Evolutionary conservation across 805 yeast genomes (phyloP).

Genomic region (Cyberlindnera misumaiensis): DNA sequence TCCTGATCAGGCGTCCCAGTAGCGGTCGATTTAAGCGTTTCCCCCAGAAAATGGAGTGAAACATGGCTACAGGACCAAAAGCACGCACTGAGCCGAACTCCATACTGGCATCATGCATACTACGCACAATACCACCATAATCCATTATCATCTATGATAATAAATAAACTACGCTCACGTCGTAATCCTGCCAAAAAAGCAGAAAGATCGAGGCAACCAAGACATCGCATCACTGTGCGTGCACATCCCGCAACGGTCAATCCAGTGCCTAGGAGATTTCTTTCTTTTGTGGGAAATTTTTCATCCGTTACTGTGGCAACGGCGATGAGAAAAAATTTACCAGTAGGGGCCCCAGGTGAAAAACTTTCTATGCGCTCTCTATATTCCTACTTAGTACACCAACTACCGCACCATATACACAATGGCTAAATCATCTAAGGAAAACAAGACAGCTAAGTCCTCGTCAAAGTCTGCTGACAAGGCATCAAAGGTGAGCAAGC

Average conservation of each 20-base stretch:
- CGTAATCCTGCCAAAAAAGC: too few species aligned
- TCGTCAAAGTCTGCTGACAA: constrained; percentile 13
- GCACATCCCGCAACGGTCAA: too few species aligned
- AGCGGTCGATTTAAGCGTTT: too few species aligned
- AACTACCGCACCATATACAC: neutral
- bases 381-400: neutral
- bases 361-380: neutral
- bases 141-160: too few species aligned
- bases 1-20: too few species aligned
- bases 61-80: too few species aligned
- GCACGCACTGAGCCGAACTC: too few species aligned
- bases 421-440: constrained; percentile 8
- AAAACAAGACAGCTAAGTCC: constrained; percentile 11
- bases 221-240: neutral
- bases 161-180: too few species aligned
- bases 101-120: too few species aligned
- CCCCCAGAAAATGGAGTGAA: too few species aligned
- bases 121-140: too few species aligned
- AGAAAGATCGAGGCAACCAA: too few species aligned
- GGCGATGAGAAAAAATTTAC: constrained; percentile 1
- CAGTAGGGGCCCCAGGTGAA: neutral
- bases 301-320: neutral
- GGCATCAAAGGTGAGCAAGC: constrained; percentile 20
- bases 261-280: neutral
- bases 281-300: neutral